Evolutionary conservation across 2,329 filamentous ascomycete species (phyloP), one percentile per base, ranked within the genome.

Genomic region (Talaromyces verruculosus): DNA sequence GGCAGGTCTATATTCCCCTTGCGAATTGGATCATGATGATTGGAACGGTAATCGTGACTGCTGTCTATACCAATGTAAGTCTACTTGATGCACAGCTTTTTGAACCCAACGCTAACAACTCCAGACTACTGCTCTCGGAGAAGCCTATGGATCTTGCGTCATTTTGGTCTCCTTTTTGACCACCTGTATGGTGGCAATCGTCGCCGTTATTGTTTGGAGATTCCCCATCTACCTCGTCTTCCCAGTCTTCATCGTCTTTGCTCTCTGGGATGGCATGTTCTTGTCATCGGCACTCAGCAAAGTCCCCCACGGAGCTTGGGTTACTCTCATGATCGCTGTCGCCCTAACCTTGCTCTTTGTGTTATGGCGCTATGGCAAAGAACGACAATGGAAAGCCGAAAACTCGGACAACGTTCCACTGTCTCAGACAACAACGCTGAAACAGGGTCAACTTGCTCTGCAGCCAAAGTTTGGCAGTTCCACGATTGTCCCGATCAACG

Each of bases 101-200:
- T 33, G 28, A 47, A 47, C 17, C 7, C 6, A 13, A 39, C 58
- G 25, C 43, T 61, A 17, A 43, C n/a, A 17, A 55, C 30, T 25
- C 68, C 66, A 87, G 83, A 90, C 89, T 0, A 90, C 87, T 0
- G 83, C 83, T 64, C 83, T 92, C 0, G 90, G 90, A 28, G 87
- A 92, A 71, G 90, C 90, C 0, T 93, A 93, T 71, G 90, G 91
- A 45, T 88, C 91, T 7, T 93, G 91, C 69, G 91, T 93, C 73
- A 91, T 93, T 71, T 86, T 91, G 59, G 91, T 93, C 51, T 91
- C 90, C 0, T 91, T 93, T 74, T 88, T 93, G 72, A 89, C 89
- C 64, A 93, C 90, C 0, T 89, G 85, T 75, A 88, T 94, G 84
- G 88, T 92, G 1, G 85, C 89, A 0, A 79, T 93, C 0, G 88